These are phyloP conservation scores for Helminthosporium solani DNA, from an alignment of 2,329 filamentous ascomycete genomes.

Conservation along the genomic window DNA sequence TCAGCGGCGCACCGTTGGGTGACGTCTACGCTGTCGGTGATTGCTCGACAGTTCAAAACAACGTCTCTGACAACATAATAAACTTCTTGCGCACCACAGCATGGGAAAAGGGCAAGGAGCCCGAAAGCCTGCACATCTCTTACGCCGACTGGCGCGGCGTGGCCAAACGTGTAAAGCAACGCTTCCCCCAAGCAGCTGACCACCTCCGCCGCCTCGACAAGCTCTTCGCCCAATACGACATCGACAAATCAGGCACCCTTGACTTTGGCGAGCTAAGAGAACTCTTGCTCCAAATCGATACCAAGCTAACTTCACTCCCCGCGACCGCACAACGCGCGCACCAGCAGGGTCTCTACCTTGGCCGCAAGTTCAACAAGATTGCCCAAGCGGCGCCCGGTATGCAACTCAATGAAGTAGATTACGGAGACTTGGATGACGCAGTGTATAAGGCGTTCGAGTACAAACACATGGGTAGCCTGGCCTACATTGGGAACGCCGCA, in stretches of 20 bases:
- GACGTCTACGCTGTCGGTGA: constrained; percentile 97
- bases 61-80: constrained; percentile 86
- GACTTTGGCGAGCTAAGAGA: constrained; percentile 91
- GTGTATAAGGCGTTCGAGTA: constrained; percentile 96
- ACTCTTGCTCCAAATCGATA: constrained; percentile 88
- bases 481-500: constrained; percentile 94
- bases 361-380: constrained; percentile 90
- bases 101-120: constrained; percentile 89
- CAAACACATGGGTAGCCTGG: constrained; percentile 83
- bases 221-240: constrained; percentile 89
- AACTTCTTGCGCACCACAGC: constrained; percentile 85
- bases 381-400: constrained; percentile 75
- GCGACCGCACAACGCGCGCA: constrained; percentile 95
- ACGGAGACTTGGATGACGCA: constrained; percentile 88
- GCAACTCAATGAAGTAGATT: constrained; percentile 73
- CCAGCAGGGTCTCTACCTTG: constrained; percentile 92
- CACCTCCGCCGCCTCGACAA: constrained; percentile 88
- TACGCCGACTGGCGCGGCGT: constrained; percentile 88
- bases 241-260: constrained; percentile 86
- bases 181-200: constrained; percentile 85
- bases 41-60: constrained; percentile 96
- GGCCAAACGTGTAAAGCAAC: constrained; percentile 77
- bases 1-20: constrained; percentile 84
- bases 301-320: constrained; percentile 88
- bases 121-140: constrained; percentile 79